Base-by-base conservation (phyloP, 1,139 yeast genomes). In the Protomyces lactucae-debilis region DNA sequence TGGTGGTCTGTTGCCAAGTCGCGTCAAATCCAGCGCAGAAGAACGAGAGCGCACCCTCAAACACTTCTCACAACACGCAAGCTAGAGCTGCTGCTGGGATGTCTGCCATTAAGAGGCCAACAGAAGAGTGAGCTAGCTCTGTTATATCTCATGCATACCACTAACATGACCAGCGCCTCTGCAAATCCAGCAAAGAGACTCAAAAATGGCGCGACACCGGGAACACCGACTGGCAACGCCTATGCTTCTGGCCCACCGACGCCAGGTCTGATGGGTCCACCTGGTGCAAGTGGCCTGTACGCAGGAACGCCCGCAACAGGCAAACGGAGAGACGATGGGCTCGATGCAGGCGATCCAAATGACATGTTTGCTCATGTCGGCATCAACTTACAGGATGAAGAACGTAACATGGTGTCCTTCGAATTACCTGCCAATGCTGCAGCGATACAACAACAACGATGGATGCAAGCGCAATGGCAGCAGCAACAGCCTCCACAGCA, bases 341-440 rank as follows among this genome's bases (percentile, higher is more conserved):
- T 59, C 43, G 63, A 59, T 32, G 63, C 53, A 32, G 63, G 63
- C 8, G 63, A 59, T 35, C 63, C 63, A 16, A 59, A 59, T 32
- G 63, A 59, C 54, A 55, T 59, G 36, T 59, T 59, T 43, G 63
- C 57, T 14, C 57, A 55, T 18, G 63, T 55, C 35, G 63, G 63
- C 45, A 59, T 59, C 43, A 59, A 59, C 28, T 43, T 59, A 45
- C 63, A 59, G 32, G 63, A 59, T 32, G 63, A 59, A 37, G 63
- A 59, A 32, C 56, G 63, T 2, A 59, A 59, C 53, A 59, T 59
- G 63, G 46, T 55, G 4, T 32, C 63, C n/a, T 59, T 59, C 23
- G 63, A 59, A 10, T 39, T 59, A 18, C 63, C 63, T 3, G 39
- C 52, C 18, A 21, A 16, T 21, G 46, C 39, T 10, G 36, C 32